Base-by-base conservation (phyloP, 2,329 filamentous ascomycete genomes). In the Monosporascus cannonballus region DNA sequence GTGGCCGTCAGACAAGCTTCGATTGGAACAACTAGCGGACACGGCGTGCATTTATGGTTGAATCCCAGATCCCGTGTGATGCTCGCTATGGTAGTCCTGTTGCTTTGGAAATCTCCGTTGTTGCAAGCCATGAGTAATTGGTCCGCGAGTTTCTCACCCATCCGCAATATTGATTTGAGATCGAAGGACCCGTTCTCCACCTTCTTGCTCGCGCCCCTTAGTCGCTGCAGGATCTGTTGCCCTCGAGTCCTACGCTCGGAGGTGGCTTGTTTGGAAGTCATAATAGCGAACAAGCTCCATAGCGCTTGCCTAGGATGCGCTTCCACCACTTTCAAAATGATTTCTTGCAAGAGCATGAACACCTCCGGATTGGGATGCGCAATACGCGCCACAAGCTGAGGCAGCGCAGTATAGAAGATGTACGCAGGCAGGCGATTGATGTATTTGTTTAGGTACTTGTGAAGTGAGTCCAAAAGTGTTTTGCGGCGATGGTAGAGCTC, bases 381-480 rank as follows among this genome's bases (percentile, higher is more conserved):
- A 62, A 99, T 96, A 34, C 94, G 86, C n/a, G 93, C 94, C 52
- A 99, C 89, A 56, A 99, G 87, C 70, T 99, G 94, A 5, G 94
- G 89, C 42, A 99, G 76, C 6, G 93, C 78, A 2, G 86, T 88
- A 66, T 91, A 93, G 69, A 90, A 91, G 34, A 90, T 81, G 62
- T 87, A 92, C 1, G 87, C 81, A 2, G 89, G 88, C 54, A 92
- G 76, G 5, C 84, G 79, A 22, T 77, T 70, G 18, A 93, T 80
- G 67, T 96, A 91, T 70, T 93, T 95, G 67, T 85, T 83, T 56
- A 97, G 73, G 58, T 92, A 87, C 22, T 76, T 74, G 69, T 96
- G 87, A 54, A 94, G 78, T 5, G 80, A 75, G 37, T 81, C 79
- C 8, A 96, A 77, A 52, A 87, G 82, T 49, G 81, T 83, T 57